These are phyloP conservation scores for Boletus sensibilis DNA, from an alignment of 768 basidiomycete species.

Conservation along the genomic window DNA sequence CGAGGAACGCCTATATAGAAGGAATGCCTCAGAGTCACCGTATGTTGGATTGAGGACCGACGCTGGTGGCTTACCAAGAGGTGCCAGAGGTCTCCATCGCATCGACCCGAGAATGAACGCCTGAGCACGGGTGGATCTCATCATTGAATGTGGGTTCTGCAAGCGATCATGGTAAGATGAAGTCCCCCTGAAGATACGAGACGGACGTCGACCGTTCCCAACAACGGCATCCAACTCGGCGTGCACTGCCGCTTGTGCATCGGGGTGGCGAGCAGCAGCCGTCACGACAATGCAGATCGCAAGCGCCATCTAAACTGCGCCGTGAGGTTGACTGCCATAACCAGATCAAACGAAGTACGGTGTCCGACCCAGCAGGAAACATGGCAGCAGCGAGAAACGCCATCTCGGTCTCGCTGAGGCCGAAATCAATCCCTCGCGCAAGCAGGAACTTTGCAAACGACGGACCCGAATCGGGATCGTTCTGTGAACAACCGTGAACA, in stretches of 20 bases:
- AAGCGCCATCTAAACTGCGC: constrained; percentile 38
- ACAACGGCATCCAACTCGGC: constrained; percentile 50
- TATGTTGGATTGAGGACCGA: neutral
- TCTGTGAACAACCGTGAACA: constrained; percentile 1
- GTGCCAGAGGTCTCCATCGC: constrained; percentile 34
- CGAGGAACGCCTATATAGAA: constrained; percentile 5
- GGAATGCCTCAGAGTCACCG: neutral
- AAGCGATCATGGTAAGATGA: neutral
- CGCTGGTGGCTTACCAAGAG: constrained; percentile 16
- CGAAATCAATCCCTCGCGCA: constrained; percentile 47
- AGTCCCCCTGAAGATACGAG: neutral
- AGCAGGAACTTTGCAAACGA: constrained; percentile 57
- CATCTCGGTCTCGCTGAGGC: constrained; percentile 49
- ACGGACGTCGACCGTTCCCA: constrained; percentile 31
- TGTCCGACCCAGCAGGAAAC: constrained; percentile 58
- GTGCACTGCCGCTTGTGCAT: constrained; percentile 47
- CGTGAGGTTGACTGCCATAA: neutral
- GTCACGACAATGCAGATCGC: constrained; percentile 48
- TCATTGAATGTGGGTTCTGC: constrained; percentile 39
- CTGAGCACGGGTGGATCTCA: constrained; percentile 28
- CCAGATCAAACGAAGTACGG: constrained; percentile 24
- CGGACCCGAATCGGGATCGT: constrained; percentile 25
- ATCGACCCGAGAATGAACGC: constrained; percentile 37
- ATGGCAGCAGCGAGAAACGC: constrained; percentile 58
- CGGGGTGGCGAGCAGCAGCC: constrained; percentile 50